These are phyloP conservation scores for Penicillium sp. DNA, from an alignment of 2,329 filamentous ascomycete species.

Conservation along the genomic window DNA sequence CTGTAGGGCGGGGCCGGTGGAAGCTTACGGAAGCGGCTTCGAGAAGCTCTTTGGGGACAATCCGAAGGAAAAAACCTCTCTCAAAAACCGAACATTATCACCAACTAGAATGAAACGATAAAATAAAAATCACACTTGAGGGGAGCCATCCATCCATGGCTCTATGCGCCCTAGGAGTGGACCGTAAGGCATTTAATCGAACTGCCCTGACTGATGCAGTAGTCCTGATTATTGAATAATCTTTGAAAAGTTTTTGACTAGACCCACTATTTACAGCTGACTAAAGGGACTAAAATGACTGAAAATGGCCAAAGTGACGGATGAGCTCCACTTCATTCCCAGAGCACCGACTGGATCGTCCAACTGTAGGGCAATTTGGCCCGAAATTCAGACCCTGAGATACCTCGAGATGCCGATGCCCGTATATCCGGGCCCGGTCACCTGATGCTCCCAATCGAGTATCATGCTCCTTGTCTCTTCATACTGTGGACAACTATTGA, in stretches of 20 bases:
- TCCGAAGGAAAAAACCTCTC: not conserved
- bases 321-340: conserved; percentile 2
- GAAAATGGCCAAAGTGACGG: conserved; percentile 6
- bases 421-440: conserved; percentile 29
- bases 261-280: conserved; percentile 1
- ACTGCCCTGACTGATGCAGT: not conserved
- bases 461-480: conserved; percentile 20
- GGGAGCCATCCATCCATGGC: conserved; percentile 20
- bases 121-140: not conserved
- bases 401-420: not conserved
- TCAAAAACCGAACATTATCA: not conserved
- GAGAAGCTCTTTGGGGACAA: conserved; percentile 15
- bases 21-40: conserved; percentile 14
- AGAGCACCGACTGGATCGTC: conserved; percentile 13
- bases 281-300: not conserved
- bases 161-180: conserved; percentile 10
- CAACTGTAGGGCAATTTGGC: conserved; percentile 16
- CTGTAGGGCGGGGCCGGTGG: conserved; percentile 9
- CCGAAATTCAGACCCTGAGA: conserved; percentile 12
- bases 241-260: conserved; percentile 7
- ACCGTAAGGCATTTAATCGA: conserved; percentile 6
- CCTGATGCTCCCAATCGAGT: conserved; percentile 20
- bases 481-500: not conserved
- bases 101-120: not conserved
- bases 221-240: conserved; percentile 17